Percentiles rank a stretch among this genome's conserved stretches.
Evolutionary conservation across 768 basidiomycete genomes (phyloP).

Genomic region (Tylopilus rubrobrunneus): DNA sequence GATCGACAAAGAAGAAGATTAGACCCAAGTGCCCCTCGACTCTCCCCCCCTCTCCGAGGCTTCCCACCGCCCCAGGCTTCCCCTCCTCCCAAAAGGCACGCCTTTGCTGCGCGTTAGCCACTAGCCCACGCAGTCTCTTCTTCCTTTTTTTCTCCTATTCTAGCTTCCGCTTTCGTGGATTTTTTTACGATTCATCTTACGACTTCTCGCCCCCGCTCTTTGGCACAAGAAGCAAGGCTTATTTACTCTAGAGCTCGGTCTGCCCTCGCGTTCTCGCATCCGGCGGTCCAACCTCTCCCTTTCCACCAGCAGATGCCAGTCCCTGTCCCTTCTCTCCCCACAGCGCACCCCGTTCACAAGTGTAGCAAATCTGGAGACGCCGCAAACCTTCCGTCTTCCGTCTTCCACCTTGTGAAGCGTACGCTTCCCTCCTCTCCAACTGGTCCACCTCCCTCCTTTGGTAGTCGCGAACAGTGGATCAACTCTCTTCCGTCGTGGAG

Average conservation of each 20-base stretch:
- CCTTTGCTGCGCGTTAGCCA: conserved; percentile 92
- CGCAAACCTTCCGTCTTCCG: conserved; percentile 35
- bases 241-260: conserved; percentile 41
- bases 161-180: conserved; percentile 19
- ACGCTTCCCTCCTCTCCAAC: conserved; percentile 57
- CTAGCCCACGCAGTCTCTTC: conserved; percentile 26
- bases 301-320: conserved; percentile 74
- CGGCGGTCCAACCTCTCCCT: conserved; percentile 40
- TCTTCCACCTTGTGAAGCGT: conserved; percentile 51
- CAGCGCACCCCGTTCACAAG: conserved; percentile 68
- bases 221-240: conserved; percentile 36
- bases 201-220: conserved; percentile 44
- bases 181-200: conserved; percentile 69
- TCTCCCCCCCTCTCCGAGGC: conserved; percentile 26
- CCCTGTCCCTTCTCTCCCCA: conserved; percentile 64
- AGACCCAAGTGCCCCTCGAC: conserved; percentile 26
- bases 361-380: conserved; percentile 41
- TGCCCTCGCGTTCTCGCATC: conserved; percentile 42
- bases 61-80: background rate
- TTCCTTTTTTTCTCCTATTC: conserved; percentile 28
- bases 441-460: conserved; percentile 61
- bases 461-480: conserved; percentile 71
- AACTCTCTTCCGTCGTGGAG: conserved; percentile 69
- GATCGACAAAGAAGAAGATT: conserved; percentile 30
- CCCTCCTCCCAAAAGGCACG: conserved; percentile 70